phyloP scores from a whole-genome alignment of 108 stramenopile species.

The Schizochytrium sp. region DNA sequence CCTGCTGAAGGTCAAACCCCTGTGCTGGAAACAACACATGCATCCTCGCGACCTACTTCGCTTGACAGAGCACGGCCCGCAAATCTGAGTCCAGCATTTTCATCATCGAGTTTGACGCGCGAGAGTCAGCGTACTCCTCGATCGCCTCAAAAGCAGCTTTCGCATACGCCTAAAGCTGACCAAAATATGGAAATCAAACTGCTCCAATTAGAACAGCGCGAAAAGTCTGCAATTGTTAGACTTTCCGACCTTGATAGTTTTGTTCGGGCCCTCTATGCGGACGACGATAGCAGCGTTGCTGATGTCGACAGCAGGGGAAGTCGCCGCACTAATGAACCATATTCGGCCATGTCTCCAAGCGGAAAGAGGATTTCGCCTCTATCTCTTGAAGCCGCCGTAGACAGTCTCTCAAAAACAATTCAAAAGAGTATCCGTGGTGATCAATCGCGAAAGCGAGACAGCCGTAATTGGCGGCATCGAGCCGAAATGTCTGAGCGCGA shows the following conservation, averaged over 20 bases:
- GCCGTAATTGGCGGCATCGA: not conserved
- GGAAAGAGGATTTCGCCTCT: not conserved
- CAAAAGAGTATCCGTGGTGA: constrained; percentile 8
- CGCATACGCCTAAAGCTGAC: too few relatives aligned
- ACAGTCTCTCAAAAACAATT: not conserved
- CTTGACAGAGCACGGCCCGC: too few relatives aligned
- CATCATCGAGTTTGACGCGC: too few relatives aligned
- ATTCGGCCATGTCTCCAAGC: not conserved
- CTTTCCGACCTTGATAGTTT: not conserved
- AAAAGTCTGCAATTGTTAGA: not conserved
- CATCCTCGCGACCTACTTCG: too few relatives aligned
- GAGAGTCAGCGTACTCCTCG: too few relatives aligned
- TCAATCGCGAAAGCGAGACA: not conserved
- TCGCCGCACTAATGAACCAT: too few relatives aligned
- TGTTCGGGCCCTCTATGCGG: constrained; percentile 4
- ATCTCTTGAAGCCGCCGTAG: not conserved
- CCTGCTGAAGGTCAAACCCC: too few relatives aligned
- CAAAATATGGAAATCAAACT: not conserved
- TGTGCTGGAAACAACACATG: too few relatives aligned
- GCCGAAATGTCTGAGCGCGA: not conserved
- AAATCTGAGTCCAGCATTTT: too few relatives aligned
- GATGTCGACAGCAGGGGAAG: not conserved
- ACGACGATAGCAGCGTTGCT: not conserved
- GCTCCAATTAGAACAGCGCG: constrained; percentile 21
- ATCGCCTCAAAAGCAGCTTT: too few relatives aligned